Conservation (phyloP, 805 yeast genomes). For the Kluyveromyces lactis region DNA sequence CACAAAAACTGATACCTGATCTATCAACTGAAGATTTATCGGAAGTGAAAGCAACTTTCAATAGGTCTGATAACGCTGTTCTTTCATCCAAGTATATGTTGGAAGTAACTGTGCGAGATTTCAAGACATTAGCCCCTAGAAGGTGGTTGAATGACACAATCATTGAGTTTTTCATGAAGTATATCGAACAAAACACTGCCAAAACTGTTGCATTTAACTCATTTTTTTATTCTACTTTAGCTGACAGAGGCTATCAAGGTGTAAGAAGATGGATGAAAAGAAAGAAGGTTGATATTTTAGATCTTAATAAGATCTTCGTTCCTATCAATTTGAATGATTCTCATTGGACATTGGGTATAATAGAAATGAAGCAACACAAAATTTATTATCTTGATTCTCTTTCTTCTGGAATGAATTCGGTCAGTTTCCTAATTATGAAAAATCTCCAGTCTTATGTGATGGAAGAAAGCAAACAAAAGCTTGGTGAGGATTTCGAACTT, state of each 20-base stretch:
- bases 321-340: slow-evolving; percentile 80
- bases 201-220: slow-evolving; percentile 71
- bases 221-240: slow-evolving; percentile 72
- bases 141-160: slow-evolving; percentile 88
- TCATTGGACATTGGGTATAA: slow-evolving; percentile 88
- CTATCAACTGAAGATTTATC: slow-evolving; percentile 18
- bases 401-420: slow-evolving; percentile 31
- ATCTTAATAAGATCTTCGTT: slow-evolving; percentile 58
- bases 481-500: slow-evolving; percentile 29
- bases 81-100: slow-evolving; percentile 33
- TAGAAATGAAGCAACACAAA: slow-evolving; percentile 51
- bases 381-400: slow-evolving; percentile 77
- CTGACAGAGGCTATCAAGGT: slow-evolving; percentile 66
- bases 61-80: slow-evolving; percentile 20
- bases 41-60: slow-evolving; percentile 23
- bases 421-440: slow-evolving; percentile 32
- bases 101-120: slow-evolving; percentile 58
- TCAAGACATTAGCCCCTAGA: slow-evolving; percentile 59
- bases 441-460: slow-evolving; percentile 53
- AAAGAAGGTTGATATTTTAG: slow-evolving; percentile 56
- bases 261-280: slow-evolving; percentile 81
- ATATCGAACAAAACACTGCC: slow-evolving; percentile 27
- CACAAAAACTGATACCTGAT: slow-evolving; percentile 20
- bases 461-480: slow-evolving; percentile 48
- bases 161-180: slow-evolving; percentile 68